A percentile compares a stretch with the other conserved stretches of the same genome.
Conservation (phyloP, 768 basidiomycete species). For the Boletus patriciae region DNA sequence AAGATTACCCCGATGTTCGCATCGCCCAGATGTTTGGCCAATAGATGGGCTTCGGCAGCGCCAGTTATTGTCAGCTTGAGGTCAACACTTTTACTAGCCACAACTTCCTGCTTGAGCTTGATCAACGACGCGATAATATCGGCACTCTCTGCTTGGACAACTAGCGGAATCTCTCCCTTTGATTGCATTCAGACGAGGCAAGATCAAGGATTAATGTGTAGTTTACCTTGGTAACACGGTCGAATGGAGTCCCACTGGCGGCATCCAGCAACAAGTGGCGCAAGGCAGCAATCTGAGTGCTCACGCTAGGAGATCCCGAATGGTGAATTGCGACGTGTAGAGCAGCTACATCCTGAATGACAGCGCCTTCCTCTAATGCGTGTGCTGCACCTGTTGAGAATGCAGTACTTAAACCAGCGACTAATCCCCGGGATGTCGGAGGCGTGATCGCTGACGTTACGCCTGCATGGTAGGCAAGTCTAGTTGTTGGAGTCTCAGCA, state of each 20-base stretch:
- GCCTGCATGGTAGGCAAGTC: slow-evolving; percentile 65
- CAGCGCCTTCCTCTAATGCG: slow-evolving; percentile 54
- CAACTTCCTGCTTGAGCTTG: slow-evolving; percentile 63
- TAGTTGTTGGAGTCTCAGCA: slow-evolving; percentile 30
- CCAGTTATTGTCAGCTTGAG: slow-evolving; percentile 65
- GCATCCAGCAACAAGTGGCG: slow-evolving; percentile 57
- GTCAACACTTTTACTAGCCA: slow-evolving; percentile 40
- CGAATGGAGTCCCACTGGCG: slow-evolving; percentile 32
- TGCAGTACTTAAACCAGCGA: slow-evolving; percentile 57
- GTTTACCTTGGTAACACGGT: slow-evolving; percentile 45
- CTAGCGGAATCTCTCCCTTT: slow-evolving; percentile 70
- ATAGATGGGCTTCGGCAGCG: slow-evolving; percentile 65
- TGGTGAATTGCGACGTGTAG: slow-evolving; percentile 62
- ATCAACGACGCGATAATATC: slow-evolving; percentile 82
- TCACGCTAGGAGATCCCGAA: slow-evolving; percentile 52
- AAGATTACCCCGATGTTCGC: slow-evolving; percentile 73
- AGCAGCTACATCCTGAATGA: slow-evolving; percentile 60
- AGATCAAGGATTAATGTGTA: neutral
- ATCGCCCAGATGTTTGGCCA: slow-evolving; percentile 69
- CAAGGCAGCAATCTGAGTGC: slow-evolving; percentile 78
- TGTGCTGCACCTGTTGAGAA: slow-evolving; percentile 59
- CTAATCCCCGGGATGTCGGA: slow-evolving; percentile 50
- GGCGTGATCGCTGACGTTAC: slow-evolving; percentile 62
- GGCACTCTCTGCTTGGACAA: slow-evolving; percentile 72
- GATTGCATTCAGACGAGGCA: neutral